Evolutionary conservation across 129 eudicot species (phyloP), one percentile per base, ranked within the genome.

Genomic region (Glebionis coronaria): DNA sequence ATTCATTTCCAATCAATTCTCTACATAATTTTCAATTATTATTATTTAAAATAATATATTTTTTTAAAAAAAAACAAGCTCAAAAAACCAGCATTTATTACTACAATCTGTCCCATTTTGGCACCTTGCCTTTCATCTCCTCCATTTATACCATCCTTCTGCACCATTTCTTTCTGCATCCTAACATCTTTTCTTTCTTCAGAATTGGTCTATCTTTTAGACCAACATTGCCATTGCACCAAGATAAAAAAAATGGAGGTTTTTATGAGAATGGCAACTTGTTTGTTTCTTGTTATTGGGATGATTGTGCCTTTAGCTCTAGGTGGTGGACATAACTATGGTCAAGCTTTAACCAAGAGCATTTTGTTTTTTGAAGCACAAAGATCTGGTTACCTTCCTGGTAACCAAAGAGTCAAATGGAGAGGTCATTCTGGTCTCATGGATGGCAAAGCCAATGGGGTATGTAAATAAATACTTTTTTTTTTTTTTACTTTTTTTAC

Each of bases 301-400:
- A 25, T 81, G 21, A 25, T 81, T 79, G 53, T 82, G 61, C 87
- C 90, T 46, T 69, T 73, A 78, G 86, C 88, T 68, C 56, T 88
- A 62, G 96, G 80, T 52, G 86, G 89, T 27, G 73, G 3, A 35
- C 98, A 92, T 76, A 69, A 93, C 71, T 93, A 93, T 79, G 84
- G 86, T 12, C 73, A 88, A 58, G 98, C 98, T 60, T 79, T 93
- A 0, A 79, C 81, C 29, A 83, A 83, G 76, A 80, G 94, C 85
- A 68, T 90, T 74, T 78, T 90, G 54, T 90, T 86, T 61, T 90
- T 81, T 70, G 97, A 90, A 75, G 94, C 97, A 72, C 97, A 90
- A 78, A 86, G 95, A 83, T 90, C 94, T 66, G 97, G 97, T 67
- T 79, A 78, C 61, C 81, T 90, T 52, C 94, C 95, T 13, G 63